Percentiles rank a stretch among this genome's conserved stretches.
Evolutionary conservation across 2,329 filamentous ascomycete species (phyloP).

Genomic region (Celoporthe dispersa): DNA sequence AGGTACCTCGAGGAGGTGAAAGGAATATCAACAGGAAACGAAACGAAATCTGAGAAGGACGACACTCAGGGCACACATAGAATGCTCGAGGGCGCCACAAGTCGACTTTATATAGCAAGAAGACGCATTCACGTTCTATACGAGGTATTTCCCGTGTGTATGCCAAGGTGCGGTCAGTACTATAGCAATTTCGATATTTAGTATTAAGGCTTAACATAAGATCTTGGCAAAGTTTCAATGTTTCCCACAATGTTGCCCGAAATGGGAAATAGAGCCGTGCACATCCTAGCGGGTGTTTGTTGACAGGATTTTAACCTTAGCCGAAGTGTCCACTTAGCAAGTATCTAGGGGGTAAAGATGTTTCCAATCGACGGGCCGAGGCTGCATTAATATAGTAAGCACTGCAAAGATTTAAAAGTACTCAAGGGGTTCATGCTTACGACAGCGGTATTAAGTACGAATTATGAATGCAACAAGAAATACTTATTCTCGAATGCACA

Average conservation of each 20-base stretch:
- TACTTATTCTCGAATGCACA: too few relatives aligned
- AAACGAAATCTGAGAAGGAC: neutral
- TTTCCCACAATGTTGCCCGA: neutral
- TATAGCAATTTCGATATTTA: neutral
- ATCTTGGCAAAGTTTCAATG: constrained; percentile 4
- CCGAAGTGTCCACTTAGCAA: too few relatives aligned
- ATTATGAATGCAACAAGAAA: too few relatives aligned
- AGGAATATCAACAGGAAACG: neutral
- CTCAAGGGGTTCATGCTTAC: too few relatives aligned
- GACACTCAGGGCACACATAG: neutral
- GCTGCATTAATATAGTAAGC: too few relatives aligned
- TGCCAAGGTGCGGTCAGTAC: neutral
- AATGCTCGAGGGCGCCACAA: neutral
- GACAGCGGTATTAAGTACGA: too few relatives aligned
- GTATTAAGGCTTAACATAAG: neutral
- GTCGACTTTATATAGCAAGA: neutral
- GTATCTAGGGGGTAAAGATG: too few relatives aligned
- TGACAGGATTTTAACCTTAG: too few relatives aligned
- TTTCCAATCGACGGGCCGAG: too few relatives aligned
- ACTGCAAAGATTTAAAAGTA: too few relatives aligned
- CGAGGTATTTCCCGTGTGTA: neutral
- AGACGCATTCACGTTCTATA: neutral
- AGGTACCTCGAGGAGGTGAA: neutral
- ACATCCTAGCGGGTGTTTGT: neutral
- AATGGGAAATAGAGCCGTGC: neutral